Evolutionary conservation across 2,329 filamentous ascomycete species (phyloP).

Genomic region (Alternaria conjuncta): DNA sequence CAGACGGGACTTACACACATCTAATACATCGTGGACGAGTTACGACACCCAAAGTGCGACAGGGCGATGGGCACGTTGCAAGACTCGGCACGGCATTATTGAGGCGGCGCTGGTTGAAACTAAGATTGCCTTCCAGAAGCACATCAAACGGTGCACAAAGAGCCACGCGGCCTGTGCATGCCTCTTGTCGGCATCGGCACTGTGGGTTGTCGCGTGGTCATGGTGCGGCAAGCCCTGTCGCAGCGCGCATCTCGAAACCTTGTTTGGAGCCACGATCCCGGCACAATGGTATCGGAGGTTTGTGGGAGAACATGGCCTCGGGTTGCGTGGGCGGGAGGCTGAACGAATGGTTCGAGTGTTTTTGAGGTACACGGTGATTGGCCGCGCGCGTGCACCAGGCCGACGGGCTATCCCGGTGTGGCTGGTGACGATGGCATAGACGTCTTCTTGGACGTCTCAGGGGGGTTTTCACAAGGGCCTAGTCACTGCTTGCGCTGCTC

Average conservation of each 20-base stretch:
- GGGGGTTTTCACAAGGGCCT: neutral
- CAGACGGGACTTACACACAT: constrained; percentile 7
- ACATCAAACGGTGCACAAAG: constrained; percentile 5
- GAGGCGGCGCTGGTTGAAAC: constrained; percentile 15
- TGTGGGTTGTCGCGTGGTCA: neutral
- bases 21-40: constrained; percentile 11
- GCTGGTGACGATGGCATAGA: constrained; percentile 6
- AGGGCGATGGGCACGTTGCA: constrained; percentile 8
- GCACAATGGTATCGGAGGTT: neutral
- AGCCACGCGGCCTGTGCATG: constrained; percentile 1
- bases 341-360: constrained; percentile 5
- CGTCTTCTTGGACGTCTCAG: constrained; percentile 1
- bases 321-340: neutral
- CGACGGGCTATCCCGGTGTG: neutral
- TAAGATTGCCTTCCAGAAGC: constrained; percentile 9
- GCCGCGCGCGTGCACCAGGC: neutral
- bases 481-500: neutral
- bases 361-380: neutral
- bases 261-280: constrained; percentile 5
- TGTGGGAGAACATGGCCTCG: neutral
- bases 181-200: neutral
- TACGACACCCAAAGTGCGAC: constrained; percentile 10
- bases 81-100: constrained; percentile 5
- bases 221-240: constrained; percentile 16
- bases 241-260: constrained; percentile 16